Evolutionary conservation across 768 basidiomycete species (phyloP).

Genomic region (Crucibulum laeve): DNA sequence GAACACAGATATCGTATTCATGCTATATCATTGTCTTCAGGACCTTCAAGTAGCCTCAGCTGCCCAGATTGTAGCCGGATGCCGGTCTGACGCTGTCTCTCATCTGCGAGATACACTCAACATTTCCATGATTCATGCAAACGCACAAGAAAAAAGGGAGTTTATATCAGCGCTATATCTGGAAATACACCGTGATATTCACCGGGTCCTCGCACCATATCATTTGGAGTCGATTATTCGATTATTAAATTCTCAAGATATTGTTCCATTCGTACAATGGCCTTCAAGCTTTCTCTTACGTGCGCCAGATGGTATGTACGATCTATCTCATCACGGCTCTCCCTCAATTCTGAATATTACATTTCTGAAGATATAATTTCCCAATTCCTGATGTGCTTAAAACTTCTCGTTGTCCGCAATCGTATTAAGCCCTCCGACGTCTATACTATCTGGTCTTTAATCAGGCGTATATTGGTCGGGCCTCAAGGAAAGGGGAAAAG

Average conservation of each 20-base stretch:
- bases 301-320: background rate
- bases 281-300: background rate
- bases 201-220: background rate
- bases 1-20: background rate
- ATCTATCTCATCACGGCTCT: background rate
- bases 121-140: background rate
- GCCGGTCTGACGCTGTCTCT: background rate
- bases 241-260: background rate
- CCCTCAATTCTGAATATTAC: background rate
- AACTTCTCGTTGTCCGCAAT: background rate
- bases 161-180: background rate
- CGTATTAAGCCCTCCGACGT: background rate
- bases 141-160: background rate
- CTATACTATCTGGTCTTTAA: background rate
- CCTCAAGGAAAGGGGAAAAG: no score
- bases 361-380: background rate
- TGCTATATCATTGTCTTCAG: background rate
- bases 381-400: background rate
- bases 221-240: background rate
- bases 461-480: no score
- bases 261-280: background rate
- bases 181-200: background rate
- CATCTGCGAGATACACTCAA: background rate
- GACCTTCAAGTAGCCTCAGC: background rate
- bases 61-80: background rate